Conservation (phyloP, 73 alveolate species). For the Urostyla sp. region DNA sequence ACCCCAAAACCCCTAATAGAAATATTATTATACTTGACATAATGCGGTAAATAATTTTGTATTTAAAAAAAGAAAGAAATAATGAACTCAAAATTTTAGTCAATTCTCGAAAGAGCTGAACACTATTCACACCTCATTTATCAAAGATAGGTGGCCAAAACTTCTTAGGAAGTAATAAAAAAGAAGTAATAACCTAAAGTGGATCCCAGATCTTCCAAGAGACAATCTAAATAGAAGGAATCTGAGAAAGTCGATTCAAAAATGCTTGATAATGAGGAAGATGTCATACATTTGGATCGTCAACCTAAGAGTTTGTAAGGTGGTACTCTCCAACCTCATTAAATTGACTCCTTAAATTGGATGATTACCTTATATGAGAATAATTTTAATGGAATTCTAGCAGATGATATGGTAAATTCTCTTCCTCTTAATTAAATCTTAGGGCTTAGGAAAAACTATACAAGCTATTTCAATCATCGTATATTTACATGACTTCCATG, state of each 20-base stretch:
- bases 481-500: constrained; percentile 68
- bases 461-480: constrained; percentile 79
- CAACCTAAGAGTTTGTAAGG: background rate
- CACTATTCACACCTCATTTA: no score
- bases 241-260: background rate
- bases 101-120: no score
- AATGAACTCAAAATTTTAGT: no score
- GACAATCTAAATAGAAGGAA: background rate
- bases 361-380: constrained; percentile 51
- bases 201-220: no score
- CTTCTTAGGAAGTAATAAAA: no score
- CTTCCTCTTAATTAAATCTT: background rate
- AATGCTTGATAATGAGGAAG: background rate
- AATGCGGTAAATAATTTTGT: no score
- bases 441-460: constrained; percentile 91
- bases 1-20: no score
- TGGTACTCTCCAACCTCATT: constrained; percentile 51
- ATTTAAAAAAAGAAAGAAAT: no score
- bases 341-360: constrained; percentile 79
- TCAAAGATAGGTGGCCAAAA: no score
- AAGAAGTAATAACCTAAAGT: no score
- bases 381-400: constrained; percentile 63
- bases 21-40: no score
- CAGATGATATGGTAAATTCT: constrained; percentile 85
- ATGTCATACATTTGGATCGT: background rate